Evolutionary conservation across 2,329 filamentous ascomycete genomes (phyloP), one percentile per base, ranked within the genome.

Genomic region (Cryphonectria radicalis): DNA sequence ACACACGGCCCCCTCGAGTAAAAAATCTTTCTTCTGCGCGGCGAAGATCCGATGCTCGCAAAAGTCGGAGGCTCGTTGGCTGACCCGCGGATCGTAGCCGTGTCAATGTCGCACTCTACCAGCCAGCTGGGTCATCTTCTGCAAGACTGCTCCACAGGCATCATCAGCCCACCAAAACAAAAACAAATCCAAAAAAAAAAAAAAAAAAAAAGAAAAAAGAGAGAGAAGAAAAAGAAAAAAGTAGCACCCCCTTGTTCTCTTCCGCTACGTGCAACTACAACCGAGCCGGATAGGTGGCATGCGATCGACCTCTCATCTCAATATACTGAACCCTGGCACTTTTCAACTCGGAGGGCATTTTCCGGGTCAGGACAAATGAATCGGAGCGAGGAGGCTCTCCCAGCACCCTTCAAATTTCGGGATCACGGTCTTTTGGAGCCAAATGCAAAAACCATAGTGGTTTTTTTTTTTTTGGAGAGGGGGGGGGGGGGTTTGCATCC

Each of bases 41-140:
- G 67, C 64, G n/a, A 63, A 35, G 67, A 60, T 37, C 59, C 67
- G 42, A 50, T 59, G 13, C 50, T 67, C 59, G 63, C 63, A 63
- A 67, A 63, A 28, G 37, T 25, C 25, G 32, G 22, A 46, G 53
- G 5, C 37, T 64, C 28, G 46, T 70, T 70, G 64, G 64, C 62
- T 28, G 40, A 50, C 46, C 22, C 42, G n/a, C 50, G 32, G 14
- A 25, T 50, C 1, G 19, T 25, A 60, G 53, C 63, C 32, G 65
- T 59, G 43, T 32, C 53, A 43, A 46, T 11, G 35, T 46, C 42
- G 40, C 64, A 46, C 5, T 65, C 50, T 62, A 57, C 70, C 68
- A 59, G 25, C 57, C 50, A 57, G 46, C 40, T 40, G 64, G 70
- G 64, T 37, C 60, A 42, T 28, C 25, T 60, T 42, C 14, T 55